phyloP scores from a whole-genome alignment of 768 basidiomycete species.

The Chalciporus sphaerocephalus region DNA sequence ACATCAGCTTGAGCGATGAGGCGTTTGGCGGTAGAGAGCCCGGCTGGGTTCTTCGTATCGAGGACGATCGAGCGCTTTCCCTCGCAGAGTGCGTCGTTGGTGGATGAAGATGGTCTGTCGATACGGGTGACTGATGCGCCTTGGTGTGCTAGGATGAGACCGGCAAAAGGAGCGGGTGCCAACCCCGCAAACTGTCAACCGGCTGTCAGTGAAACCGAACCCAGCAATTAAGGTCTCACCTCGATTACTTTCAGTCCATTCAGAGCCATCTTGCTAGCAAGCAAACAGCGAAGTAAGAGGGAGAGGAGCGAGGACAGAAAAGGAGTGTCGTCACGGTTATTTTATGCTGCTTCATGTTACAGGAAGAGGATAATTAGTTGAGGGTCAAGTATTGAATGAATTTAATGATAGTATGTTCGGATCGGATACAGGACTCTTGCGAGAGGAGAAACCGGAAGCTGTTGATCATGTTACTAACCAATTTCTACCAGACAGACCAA shows the following conservation, averaged over 20 bases:
- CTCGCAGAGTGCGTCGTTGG: slow-evolving; percentile 55
- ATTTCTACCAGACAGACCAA: neutral
- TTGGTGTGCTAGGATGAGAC: slow-evolving; percentile 72
- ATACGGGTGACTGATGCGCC: slow-evolving; percentile 75
- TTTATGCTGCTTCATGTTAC: slow-evolving; percentile 13
- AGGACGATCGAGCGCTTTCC: slow-evolving; percentile 75
- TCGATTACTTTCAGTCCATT: slow-evolving; percentile 50
- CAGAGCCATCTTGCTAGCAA: slow-evolving; percentile 39
- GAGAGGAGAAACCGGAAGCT: neutral
- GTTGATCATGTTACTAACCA: neutral
- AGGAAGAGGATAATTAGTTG: neutral
- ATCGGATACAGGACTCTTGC: neutral
- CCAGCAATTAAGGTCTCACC: slow-evolving; percentile 21
- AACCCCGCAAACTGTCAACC: slow-evolving; percentile 67
- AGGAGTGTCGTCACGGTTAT: neutral
- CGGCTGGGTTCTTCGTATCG: slow-evolving; percentile 58
- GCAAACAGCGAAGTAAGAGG: neutral
- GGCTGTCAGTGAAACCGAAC: neutral
- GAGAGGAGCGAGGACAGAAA: neutral
- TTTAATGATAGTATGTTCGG: too few relatives aligned
- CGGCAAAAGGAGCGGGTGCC: slow-evolving; percentile 78
- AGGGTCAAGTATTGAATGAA: too few relatives aligned
- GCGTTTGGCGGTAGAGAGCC: slow-evolving; percentile 50
- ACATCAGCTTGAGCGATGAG: slow-evolving; percentile 70
- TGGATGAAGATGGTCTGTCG: slow-evolving; percentile 51